Percentiles rank a stretch among this genome's conserved stretches.
Conservation (phyloP, 106 monocot genomes). For the Xerophyta viscosa region DNA sequence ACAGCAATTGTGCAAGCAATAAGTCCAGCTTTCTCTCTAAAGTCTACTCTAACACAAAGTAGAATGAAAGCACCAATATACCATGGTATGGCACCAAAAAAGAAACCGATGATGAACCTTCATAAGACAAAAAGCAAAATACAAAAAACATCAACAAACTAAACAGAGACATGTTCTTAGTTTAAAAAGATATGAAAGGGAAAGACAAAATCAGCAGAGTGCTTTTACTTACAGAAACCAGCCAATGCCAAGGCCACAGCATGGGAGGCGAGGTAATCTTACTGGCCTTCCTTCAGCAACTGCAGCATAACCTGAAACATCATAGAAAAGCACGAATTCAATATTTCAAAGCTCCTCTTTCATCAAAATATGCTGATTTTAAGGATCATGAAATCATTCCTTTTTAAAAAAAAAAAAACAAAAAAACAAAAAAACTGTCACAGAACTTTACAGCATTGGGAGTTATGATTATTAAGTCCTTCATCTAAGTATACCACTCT, state of each 20-base stretch:
- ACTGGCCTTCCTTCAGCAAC: constrained; percentile 32
- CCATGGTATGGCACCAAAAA: constrained; percentile 50
- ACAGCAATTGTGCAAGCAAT: constrained; percentile 55
- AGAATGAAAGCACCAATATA: constrained; percentile 47
- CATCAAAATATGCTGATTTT: too few species aligned
- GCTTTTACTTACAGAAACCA: constrained; percentile 48
- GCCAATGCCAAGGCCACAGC: constrained; percentile 45
- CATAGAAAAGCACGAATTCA: not conserved
- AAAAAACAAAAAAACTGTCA: too few species aligned
- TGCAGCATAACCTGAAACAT: constrained; percentile 16
- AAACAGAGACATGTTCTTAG: too few species aligned
- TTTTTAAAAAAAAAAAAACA: too few species aligned
- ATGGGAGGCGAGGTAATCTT: constrained; percentile 27
- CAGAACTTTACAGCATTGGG: too few species aligned
- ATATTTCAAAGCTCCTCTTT: too few species aligned
- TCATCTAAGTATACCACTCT: too few species aligned
- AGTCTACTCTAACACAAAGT: constrained; percentile 25
- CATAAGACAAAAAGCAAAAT: not conserved
- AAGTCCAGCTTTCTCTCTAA: constrained; percentile 43
- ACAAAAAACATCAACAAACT: too few species aligned
- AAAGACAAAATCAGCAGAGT: not conserved
- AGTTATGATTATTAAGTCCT: too few species aligned
- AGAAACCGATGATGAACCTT: constrained; percentile 58
- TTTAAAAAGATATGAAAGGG: not conserved
- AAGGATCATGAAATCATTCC: too few species aligned